phyloP scores from a whole-genome alignment of 2,329 filamentous ascomycete species.

The Colletotrichum limetticola region DNA sequence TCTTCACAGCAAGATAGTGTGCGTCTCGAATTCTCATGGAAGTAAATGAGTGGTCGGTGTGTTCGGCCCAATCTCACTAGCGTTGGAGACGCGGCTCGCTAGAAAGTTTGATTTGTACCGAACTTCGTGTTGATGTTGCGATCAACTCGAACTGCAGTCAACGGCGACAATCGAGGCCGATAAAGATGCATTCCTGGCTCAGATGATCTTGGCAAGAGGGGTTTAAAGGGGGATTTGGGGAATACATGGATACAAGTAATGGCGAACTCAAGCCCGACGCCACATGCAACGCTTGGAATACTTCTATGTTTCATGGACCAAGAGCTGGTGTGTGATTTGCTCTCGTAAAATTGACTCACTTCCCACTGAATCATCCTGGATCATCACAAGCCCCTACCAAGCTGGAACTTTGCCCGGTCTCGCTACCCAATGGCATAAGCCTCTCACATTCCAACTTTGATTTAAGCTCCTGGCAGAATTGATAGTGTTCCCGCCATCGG shows the following conservation, averaged over 20 bases:
- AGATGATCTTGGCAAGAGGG: neutral
- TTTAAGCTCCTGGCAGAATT: neutral
- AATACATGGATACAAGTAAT: neutral
- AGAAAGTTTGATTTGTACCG: neutral
- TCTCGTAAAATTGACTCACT: neutral
- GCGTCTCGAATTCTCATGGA: conserved; percentile 8
- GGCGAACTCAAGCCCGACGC: neutral
- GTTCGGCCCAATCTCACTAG: neutral
- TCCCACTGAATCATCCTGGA: neutral
- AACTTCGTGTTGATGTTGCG: neutral
- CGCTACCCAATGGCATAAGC: neutral
- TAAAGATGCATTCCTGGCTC: neutral
- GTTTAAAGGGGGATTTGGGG: neutral
- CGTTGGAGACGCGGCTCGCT: neutral
- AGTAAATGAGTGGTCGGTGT: neutral
- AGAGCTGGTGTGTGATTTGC: neutral
- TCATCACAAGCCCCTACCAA: neutral
- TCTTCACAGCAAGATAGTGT: neutral
- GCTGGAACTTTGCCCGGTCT: neutral
- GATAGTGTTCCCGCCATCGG: neutral
- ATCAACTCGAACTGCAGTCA: neutral
- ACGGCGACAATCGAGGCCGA: neutral
- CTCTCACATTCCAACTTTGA: neutral
- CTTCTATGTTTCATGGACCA: neutral
- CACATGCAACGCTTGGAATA: neutral